Base-by-base conservation (phyloP, 106 monocot species). In the Vanilla planifolia region DNA sequence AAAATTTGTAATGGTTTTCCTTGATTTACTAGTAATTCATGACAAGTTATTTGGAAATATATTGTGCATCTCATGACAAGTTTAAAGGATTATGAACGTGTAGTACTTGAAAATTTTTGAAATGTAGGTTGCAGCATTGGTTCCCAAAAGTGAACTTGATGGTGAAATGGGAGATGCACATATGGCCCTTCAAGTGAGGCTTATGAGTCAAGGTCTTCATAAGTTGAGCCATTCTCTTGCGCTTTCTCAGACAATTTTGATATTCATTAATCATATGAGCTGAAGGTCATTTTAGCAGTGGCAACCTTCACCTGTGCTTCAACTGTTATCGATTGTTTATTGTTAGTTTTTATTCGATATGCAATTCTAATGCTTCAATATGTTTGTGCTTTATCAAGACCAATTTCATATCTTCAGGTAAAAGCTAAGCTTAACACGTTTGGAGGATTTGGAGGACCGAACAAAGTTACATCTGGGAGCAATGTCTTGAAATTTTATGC, bases 151-250 rank as follows among this genome's bases (percentile, higher is more conserved):
- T 55, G 98, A 98, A 70, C 82, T 98, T 61, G 98, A 98, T 79
- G 98, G 98, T 55, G 98, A 98, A 62, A 98, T 98, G 88, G 98
- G 98, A 62, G 98, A 98, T 75, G 81, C 98, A 20, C 98, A 98
- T 48, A 74, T 98, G 66, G 98, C 98, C 25, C 91, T 98, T 64
- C 98, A 92, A 77, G 98, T 92, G 43, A 88, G 98, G 61, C 46
- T 98, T 60, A 98, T 98, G 98, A 98, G 92, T 56, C 96, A 98
- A 77, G 98, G 92, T 66, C 98, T 98, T 78, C 84, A 92, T 62
- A 98, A 98, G 63, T 69, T 98, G 75, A 85, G 98, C 75, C 98
- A 98, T 69, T 91, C 98, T 51, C 79, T 98, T 26, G 88, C 98
- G 64, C 73, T 88, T 7, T 98, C 98, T 19, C 87, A 98, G 68